Evolutionary conservation across 2,329 filamentous ascomycete species (phyloP).

Genomic region (Claviceps capensis): DNA sequence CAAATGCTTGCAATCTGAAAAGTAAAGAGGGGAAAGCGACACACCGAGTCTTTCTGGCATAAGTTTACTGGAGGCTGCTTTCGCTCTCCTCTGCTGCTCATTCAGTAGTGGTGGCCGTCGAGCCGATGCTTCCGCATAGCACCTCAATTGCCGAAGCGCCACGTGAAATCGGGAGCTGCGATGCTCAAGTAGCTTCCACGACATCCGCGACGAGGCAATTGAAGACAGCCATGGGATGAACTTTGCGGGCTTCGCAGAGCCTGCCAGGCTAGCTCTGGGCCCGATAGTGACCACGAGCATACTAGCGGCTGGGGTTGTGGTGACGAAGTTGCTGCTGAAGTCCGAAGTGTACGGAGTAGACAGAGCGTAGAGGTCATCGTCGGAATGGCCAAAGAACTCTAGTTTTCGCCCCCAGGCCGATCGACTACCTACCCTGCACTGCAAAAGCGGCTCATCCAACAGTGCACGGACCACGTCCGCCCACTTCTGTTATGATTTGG

Average conservation of each 20-base stretch:
- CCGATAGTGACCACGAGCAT: not conserved
- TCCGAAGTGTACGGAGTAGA: not conserved
- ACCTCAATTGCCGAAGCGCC: not conserved
- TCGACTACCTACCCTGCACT: too few species aligned
- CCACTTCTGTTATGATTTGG: too few species aligned
- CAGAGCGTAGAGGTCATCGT: too few species aligned
- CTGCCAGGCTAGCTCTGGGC: not conserved
- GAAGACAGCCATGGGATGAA: not conserved
- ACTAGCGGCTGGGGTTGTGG: not conserved
- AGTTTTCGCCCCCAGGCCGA: too few species aligned
- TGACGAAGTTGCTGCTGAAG: not conserved
- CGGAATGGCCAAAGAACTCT: too few species aligned
- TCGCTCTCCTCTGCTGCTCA: conserved; percentile 10
- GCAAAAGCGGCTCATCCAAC: too few species aligned
- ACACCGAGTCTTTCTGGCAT: not conserved
- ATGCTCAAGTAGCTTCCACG: not conserved
- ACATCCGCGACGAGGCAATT: not conserved
- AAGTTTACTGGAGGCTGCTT: conserved; percentile 9
- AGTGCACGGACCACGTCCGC: too few species aligned
- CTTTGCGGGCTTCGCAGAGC: not conserved
- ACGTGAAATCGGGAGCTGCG: not conserved
- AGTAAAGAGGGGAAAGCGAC: not conserved
- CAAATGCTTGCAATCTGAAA: not conserved
- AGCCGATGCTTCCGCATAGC: not conserved
- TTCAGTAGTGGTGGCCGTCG: not conserved